Evolutionary conservation across 441 rosid genomes (phyloP).

Genomic region (Dalechampia spathulata): DNA sequence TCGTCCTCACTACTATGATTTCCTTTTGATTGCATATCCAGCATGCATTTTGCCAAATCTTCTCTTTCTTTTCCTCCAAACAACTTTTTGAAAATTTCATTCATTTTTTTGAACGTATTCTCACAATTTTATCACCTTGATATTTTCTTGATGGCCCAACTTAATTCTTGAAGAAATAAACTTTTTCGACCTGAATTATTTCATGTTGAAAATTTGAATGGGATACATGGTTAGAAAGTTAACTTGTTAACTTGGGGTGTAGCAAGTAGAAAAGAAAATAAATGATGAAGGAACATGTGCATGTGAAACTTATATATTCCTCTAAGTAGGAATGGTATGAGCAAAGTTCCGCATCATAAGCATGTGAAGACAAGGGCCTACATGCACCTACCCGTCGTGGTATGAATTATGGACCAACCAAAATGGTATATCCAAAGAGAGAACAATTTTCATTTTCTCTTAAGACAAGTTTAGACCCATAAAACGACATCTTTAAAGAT

Average conservation of each 20-base stretch:
- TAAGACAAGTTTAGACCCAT: not conserved
- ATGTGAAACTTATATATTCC: not conserved
- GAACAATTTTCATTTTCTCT: not conserved
- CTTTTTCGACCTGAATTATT: too few species aligned
- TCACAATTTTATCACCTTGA: too few species aligned
- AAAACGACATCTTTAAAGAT: too few species aligned
- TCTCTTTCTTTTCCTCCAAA: not conserved
- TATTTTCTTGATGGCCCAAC: too few species aligned
- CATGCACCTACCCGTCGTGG: not conserved
- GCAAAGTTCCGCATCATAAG: not conserved
- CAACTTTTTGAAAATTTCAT: not conserved
- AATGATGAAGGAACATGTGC: not conserved
- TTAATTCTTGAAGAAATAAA: too few species aligned
- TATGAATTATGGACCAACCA: not conserved
- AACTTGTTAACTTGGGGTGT: too few species aligned
- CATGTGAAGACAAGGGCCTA: not conserved
- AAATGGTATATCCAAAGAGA: not conserved
- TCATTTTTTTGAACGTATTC: too few species aligned
- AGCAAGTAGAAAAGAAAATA: not conserved
- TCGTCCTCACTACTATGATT: conserved; percentile 1
- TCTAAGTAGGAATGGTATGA: not conserved
- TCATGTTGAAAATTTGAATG: too few species aligned
- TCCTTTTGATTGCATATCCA: conserved; percentile 1
- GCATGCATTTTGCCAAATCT: not conserved
- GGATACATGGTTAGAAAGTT: too few species aligned